These are phyloP conservation scores for Cladophialophora immunda DNA, from an alignment of 2,329 filamentous ascomycete species.

Conservation along the genomic window DNA sequence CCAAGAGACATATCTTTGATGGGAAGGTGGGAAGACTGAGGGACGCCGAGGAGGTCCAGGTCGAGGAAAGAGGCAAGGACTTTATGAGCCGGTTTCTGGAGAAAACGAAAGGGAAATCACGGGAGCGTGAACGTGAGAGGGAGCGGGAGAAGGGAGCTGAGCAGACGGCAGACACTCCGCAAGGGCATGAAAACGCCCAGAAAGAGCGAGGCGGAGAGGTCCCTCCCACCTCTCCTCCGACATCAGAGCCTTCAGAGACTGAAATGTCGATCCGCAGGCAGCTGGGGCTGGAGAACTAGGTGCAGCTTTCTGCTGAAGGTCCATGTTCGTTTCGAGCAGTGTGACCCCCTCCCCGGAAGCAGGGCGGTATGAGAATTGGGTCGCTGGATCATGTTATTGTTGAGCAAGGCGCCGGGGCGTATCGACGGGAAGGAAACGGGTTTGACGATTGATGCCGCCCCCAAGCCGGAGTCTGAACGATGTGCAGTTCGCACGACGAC, in stretches of 20 bases:
- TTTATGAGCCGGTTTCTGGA: constrained; percentile 38
- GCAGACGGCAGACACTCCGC: neutral
- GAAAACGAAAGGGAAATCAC: constrained; percentile 2
- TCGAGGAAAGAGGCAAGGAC: constrained; percentile 34
- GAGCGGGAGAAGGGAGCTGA: neutral
- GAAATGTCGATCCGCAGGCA: constrained; percentile 33
- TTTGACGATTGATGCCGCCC: constrained; percentile 4
- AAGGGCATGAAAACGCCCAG: neutral
- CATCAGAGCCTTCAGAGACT: constrained; percentile 27
- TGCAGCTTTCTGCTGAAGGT: neutral
- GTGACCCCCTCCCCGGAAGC: neutral
- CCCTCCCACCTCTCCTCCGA: constrained; percentile 2
- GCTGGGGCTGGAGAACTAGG: constrained; percentile 26
- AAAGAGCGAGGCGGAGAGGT: neutral
- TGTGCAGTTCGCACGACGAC: neutral
- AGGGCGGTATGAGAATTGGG: neutral
- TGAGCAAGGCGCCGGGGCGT: neutral
- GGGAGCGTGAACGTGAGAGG: constrained; percentile 2
- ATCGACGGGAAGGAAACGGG: neutral
- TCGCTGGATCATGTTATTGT: neutral
- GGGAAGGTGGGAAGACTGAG: constrained; percentile 33
- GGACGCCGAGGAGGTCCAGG: constrained; percentile 28
- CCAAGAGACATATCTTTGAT: constrained; percentile 57
- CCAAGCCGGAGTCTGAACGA: neutral
- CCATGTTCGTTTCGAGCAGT: too few species aligned